phyloP scores from a whole-genome alignment of 345 rosid genomes.

The Hevea brasiliensis region DNA sequence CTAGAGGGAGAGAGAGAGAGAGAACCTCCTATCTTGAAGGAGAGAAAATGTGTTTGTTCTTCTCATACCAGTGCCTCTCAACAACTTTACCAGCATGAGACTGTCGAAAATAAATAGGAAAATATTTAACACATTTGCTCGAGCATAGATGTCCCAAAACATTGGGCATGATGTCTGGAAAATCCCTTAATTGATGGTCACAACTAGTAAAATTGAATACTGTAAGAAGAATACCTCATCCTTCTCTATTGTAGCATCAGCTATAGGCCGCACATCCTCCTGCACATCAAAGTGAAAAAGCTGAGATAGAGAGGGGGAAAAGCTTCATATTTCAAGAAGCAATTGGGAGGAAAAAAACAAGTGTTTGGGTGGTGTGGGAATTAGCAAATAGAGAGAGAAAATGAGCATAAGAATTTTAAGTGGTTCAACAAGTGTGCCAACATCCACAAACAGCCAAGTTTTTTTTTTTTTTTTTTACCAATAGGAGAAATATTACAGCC shows the following conservation, averaged over 20 bases:
- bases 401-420: neutral
- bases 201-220: neutral
- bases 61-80: slow-evolving; percentile 99
- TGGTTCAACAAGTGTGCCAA: too few species aligned
- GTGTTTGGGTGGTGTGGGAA: neutral
- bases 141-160: neutral
- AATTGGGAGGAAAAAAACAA: too few species aligned
- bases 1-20: neutral
- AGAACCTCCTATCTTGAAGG: slow-evolving; percentile 99
- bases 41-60: slow-evolving; percentile 98
- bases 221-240: slow-evolving; percentile 61
- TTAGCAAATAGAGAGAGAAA: neutral
- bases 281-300: slow-evolving; percentile 99
- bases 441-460: too few species aligned
- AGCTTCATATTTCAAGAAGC: neutral
- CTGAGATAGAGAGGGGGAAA: slow-evolving; percentile 35
- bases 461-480: too few species aligned
- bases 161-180: neutral
- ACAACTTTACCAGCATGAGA: slow-evolving; percentile 99
- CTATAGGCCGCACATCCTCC: slow-evolving; percentile 92
- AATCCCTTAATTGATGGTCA: neutral
- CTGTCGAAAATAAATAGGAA: slow-evolving; percentile 34
- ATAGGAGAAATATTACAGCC: too few species aligned
- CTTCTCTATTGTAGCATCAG: slow-evolving; percentile 97
- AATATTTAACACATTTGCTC: neutral